Conservation (phyloP, 768 basidiomycete species). For the Pleurotus giganteus region DNA sequence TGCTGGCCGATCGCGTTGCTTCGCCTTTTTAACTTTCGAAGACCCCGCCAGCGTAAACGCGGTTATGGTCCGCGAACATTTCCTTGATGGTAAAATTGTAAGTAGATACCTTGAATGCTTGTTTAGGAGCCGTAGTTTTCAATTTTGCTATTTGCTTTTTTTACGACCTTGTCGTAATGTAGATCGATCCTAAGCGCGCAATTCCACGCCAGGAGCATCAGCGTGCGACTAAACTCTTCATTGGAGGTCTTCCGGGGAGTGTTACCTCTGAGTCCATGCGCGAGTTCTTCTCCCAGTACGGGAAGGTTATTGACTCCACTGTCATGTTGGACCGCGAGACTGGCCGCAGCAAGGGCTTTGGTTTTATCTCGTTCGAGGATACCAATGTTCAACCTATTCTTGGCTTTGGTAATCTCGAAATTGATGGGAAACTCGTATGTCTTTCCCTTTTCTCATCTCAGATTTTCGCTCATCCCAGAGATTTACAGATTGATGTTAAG, state of each 20-base stretch:
- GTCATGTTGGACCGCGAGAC: conserved; percentile 99
- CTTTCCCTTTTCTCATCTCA: not conserved
- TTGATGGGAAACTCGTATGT: conserved; percentile 92
- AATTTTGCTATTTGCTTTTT: not conserved
- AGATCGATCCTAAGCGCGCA: conserved; percentile 99
- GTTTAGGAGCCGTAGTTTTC: conserved; percentile 9
- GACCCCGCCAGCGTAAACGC: conserved; percentile 91
- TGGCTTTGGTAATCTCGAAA: conserved; percentile 83
- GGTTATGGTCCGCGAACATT: conserved; percentile 94
- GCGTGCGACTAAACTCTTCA: conserved; percentile 91
- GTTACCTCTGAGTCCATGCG: conserved; percentile 95
- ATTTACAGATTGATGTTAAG: conserved; percentile 89
- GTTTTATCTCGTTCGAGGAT: conserved; percentile 94
- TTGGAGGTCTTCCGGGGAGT: conserved; percentile 88
- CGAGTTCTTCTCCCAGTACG: conserved; percentile 90
- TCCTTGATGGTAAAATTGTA: conserved; percentile 96
- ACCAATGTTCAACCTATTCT: conserved; percentile 89
- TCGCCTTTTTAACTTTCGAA: conserved; percentile 96
- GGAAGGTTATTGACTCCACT: conserved; percentile 95
- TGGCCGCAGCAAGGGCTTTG: conserved; percentile 93
- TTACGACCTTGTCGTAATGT: conserved; percentile 9
- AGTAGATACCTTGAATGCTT: conserved; percentile 30
- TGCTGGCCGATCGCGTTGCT: conserved; percentile 91
- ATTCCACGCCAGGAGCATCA: conserved; percentile 96
- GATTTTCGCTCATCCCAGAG: not conserved